Evolutionary conservation across 2,329 filamentous ascomycete genomes (phyloP).

Genomic region (Colletotrichum sojae): DNA sequence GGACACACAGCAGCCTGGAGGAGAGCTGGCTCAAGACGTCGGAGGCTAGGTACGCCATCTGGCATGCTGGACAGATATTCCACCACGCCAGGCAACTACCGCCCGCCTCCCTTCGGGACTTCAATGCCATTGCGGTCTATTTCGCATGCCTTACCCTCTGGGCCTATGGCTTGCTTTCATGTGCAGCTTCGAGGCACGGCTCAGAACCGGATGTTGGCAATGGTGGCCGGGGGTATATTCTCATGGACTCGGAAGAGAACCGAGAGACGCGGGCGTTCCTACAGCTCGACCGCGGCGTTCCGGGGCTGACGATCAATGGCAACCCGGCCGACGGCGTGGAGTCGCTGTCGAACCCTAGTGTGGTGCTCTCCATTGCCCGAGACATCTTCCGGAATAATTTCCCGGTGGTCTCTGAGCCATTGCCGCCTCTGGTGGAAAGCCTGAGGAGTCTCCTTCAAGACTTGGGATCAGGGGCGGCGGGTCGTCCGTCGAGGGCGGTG

Average conservation of each 20-base stretch:
- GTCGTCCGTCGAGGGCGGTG: slow-evolving; percentile 29
- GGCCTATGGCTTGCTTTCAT: slow-evolving; percentile 42
- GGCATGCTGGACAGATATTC: slow-evolving; percentile 48
- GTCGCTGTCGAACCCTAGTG: slow-evolving; percentile 30
- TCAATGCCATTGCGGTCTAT: slow-evolving; percentile 47
- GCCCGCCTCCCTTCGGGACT: slow-evolving; percentile 42
- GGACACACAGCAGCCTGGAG: slow-evolving; percentile 50
- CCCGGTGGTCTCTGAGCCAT: slow-evolving; percentile 35
- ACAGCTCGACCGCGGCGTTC: slow-evolving; percentile 35
- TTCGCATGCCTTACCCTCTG: slow-evolving; percentile 48
- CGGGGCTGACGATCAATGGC: slow-evolving; percentile 35
- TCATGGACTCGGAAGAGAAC: slow-evolving; percentile 38
- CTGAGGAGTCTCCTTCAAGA: slow-evolving; percentile 31
- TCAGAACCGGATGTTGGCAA: slow-evolving; percentile 19
- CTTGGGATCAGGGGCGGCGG: slow-evolving; percentile 30
- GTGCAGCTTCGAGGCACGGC: slow-evolving; percentile 19
- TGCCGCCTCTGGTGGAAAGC: slow-evolving; percentile 35
- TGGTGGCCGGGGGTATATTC: slow-evolving; percentile 6
- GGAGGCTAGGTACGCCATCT: slow-evolving; percentile 50
- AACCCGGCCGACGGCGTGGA: slow-evolving; percentile 30
- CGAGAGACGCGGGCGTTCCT: slow-evolving; percentile 38
- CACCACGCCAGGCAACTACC: slow-evolving; percentile 42
- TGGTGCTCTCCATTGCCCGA: slow-evolving; percentile 29
- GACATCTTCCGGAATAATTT: slow-evolving; percentile 34
- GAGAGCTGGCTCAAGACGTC: slow-evolving; percentile 53